Evolutionary conservation across 495 filamentous ascomycete species (phyloP).

Genomic region (Neohortaea acidophila): DNA sequence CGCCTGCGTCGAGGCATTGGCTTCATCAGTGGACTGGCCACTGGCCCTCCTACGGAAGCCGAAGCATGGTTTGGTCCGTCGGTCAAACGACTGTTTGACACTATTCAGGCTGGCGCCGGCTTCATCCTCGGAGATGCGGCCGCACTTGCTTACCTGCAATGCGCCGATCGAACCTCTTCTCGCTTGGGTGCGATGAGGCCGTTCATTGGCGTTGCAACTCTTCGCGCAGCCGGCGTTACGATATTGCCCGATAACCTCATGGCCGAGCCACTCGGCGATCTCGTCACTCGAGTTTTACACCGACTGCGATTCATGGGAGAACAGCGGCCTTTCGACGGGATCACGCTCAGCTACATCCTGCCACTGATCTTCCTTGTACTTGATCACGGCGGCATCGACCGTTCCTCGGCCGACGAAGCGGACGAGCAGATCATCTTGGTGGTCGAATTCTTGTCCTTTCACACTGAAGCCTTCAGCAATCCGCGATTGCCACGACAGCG

Average conservation of each 20-base stretch:
- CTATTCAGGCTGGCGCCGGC: slow-evolving; percentile 63
- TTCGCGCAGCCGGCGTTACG: slow-evolving; percentile 59
- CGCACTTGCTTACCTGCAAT: slow-evolving; percentile 63
- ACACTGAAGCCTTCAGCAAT: slow-evolving; percentile 53
- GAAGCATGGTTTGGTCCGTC: slow-evolving; percentile 73
- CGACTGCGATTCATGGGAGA: slow-evolving; percentile 78
- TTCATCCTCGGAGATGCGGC: slow-evolving; percentile 64
- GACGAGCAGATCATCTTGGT: slow-evolving; percentile 80
- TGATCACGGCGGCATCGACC: slow-evolving; percentile 59
- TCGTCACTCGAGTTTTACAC: slow-evolving; percentile 80
- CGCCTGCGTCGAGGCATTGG: slow-evolving; percentile 67
- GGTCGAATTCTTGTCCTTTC: slow-evolving; percentile 79
- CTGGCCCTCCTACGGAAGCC: slow-evolving; percentile 70
- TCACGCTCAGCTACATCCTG: slow-evolving; percentile 73
- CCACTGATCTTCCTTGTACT: slow-evolving; percentile 66
- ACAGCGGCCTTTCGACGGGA: slow-evolving; percentile 75
- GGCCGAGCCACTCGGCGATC: slow-evolving; percentile 66
- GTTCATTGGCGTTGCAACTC: slow-evolving; percentile 76
- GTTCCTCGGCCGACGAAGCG: slow-evolving; percentile 51
- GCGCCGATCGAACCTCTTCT: slow-evolving; percentile 52
- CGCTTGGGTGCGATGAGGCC: slow-evolving; percentile 61
- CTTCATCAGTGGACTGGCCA: slow-evolving; percentile 64
- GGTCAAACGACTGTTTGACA: slow-evolving; percentile 50
- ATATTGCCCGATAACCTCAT: slow-evolving; percentile 54
- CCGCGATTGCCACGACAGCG: slow-evolving; percentile 58